A percentile compares a stretch with the other conserved stretches of the same genome.
These are phyloP conservation scores for Yamadazyma kitorensis DNA, from an alignment of 805 yeast genomes.

Conservation along the genomic window DNA sequence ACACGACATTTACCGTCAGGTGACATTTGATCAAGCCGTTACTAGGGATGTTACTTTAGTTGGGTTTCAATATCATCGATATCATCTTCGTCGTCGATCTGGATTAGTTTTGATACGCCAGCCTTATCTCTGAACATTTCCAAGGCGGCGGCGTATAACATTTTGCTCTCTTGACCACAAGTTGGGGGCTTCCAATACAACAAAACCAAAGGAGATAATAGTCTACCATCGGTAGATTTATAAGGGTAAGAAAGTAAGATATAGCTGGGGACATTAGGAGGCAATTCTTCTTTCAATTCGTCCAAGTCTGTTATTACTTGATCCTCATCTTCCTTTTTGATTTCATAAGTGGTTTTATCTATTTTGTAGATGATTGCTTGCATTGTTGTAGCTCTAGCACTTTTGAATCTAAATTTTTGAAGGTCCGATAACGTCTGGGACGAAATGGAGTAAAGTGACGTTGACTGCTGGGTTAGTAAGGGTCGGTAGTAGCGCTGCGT, in stretches of 20 bases:
- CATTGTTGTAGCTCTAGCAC: slow-evolving; percentile 59
- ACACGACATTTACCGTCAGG: too few relatives aligned
- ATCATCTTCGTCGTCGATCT: slow-evolving; percentile 67
- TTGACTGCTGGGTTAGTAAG: slow-evolving; percentile 7
- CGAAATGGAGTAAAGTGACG: slow-evolving; percentile 56
- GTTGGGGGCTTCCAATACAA: slow-evolving; percentile 90
- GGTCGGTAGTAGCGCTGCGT: too few relatives aligned
- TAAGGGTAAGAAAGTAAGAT: slow-evolving; percentile 75
- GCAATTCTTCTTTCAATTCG: slow-evolving; percentile 70
- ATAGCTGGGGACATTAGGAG: slow-evolving; percentile 79
- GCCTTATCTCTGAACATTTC: slow-evolving; percentile 76
- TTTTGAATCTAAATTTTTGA: slow-evolving; percentile 69
- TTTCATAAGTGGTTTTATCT: slow-evolving; percentile 51
- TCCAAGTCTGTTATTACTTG: slow-evolving; percentile 51
- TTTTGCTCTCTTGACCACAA: slow-evolving; percentile 73
- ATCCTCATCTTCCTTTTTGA: slow-evolving; percentile 46
- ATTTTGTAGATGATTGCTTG: slow-evolving; percentile 63
- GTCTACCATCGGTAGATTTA: slow-evolving; percentile 66
- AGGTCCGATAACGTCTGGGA: slow-evolving; percentile 58
- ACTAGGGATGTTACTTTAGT: slow-evolving; percentile 8
- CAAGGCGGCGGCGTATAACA: slow-evolving; percentile 90
- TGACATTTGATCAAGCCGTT: background rate
- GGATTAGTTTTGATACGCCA: slow-evolving; percentile 66
- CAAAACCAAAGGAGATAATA: slow-evolving; percentile 69
- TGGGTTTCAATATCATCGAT: slow-evolving; percentile 53